Evolutionary conservation across 768 basidiomycete genomes (phyloP).

Genomic region (Russula virescens): DNA sequence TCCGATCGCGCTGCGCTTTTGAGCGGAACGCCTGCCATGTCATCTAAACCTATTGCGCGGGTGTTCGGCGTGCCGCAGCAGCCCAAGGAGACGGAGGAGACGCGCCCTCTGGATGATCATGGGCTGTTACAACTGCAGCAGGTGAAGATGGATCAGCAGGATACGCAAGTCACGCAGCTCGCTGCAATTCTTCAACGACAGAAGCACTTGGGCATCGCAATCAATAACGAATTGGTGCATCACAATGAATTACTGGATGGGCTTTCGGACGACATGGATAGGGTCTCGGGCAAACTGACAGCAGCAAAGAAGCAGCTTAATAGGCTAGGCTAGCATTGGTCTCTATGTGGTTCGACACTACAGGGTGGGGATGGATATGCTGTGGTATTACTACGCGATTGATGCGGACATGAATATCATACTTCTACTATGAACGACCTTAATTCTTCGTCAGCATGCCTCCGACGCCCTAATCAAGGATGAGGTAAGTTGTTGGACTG

Average conservation of each 20-base stretch:
- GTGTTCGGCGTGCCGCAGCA: conserved; percentile 72
- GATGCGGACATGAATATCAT: background rate
- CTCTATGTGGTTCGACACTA: background rate
- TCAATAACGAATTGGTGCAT: conserved; percentile 69
- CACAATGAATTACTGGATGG: conserved; percentile 88
- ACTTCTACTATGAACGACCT: conserved; percentile 14
- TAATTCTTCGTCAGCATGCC: conserved; percentile 40
- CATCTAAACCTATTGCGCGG: conserved; percentile 47
- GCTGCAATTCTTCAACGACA: conserved; percentile 81
- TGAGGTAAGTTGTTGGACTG: conserved; percentile 22
- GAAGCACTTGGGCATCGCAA: conserved; percentile 80
- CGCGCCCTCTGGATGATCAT: conserved; percentile 80
- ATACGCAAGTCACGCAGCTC: conserved; percentile 71
- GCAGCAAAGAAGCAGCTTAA: conserved; percentile 78
- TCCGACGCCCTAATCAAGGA: conserved; percentile 49
- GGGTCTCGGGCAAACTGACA: conserved; percentile 71
- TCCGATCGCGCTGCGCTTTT: conserved; percentile 64
- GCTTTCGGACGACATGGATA: conserved; percentile 69
- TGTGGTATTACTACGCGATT: conserved; percentile 9
- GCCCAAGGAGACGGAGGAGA: conserved; percentile 70
- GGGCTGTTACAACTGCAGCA: conserved; percentile 79
- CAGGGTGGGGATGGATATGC: background rate
- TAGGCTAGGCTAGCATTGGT: conserved; percentile 44
- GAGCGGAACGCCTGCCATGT: background rate
- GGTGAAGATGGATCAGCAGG: conserved; percentile 77